Percentiles rank a stretch among this genome's conserved stretches.
Conservation (phyloP, 345 rosid genomes). For the Mallotus nudiflorus region DNA sequence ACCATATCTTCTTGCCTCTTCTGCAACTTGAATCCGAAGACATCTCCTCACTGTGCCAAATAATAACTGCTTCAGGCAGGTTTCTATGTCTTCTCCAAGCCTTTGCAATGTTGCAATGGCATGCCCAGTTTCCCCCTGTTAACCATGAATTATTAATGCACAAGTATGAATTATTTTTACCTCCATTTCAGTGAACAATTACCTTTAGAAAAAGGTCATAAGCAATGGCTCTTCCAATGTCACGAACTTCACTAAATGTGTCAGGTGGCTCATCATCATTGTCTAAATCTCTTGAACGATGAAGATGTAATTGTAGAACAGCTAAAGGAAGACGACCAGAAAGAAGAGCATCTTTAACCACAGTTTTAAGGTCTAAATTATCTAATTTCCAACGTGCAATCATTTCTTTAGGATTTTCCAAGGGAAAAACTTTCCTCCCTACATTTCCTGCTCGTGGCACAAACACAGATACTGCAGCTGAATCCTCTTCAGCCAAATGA, state of each 20-base stretch:
- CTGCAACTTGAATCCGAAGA: conserved; percentile 69
- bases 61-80: conserved; percentile 80
- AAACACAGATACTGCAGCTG: conserved; percentile 50
- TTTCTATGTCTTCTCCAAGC: conserved; percentile 91
- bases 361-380: conserved; percentile 80
- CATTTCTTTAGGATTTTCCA: conserved; percentile 96
- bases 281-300: conserved; percentile 58
- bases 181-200: conserved; percentile 26
- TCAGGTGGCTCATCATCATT: conserved; percentile 60
- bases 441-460: conserved; percentile 45
- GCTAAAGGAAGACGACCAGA: conserved; percentile 98
- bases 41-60: conserved; percentile 89
- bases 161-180: conserved; percentile 22
- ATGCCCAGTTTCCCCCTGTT: conserved; percentile 85
- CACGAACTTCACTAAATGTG: conserved; percentile 89
- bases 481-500: conserved; percentile 40
- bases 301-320: conserved; percentile 94
- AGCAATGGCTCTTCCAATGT: conserved; percentile 86
- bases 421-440: conserved; percentile 60
- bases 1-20: conserved; percentile 74
- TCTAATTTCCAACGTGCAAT: conserved; percentile 90
- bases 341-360: conserved; percentile 89
- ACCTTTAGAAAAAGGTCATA: conserved; percentile 95
- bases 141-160: conserved; percentile 39
- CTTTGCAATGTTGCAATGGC: conserved; percentile 86